Base-by-base conservation (phyloP, 2,329 filamentous ascomycete species). In the Pyrenochaeta sp. region DNA sequence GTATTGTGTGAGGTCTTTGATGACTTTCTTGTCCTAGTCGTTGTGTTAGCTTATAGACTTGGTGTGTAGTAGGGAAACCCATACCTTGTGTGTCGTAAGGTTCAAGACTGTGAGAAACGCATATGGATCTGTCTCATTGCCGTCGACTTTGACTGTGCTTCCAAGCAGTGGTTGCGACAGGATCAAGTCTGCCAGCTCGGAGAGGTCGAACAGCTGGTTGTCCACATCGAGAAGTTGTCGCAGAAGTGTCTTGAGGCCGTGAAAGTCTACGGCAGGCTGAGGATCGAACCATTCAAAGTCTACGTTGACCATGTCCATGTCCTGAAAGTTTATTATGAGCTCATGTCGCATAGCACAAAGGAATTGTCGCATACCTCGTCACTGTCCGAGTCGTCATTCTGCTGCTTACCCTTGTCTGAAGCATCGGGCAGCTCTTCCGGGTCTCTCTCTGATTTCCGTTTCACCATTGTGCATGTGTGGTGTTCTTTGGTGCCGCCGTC, bases 281-380 rank as follows among this genome's bases (percentile, higher is more conserved):
- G 94, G 96, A 78, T 97, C 96, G 81, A 98, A 99, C 90, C 92
- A 98, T 80, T 99, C 95, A 70, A 99, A 99, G 63, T 98, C 94
- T 52, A 98, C 92, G 72, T 98, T 89, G 62, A 99, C 87, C 75
- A 94, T 90, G 73, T 97, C 90, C 70, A 92, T 90, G 69, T 97
- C 91, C 91, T 96, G 43, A 54, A 12, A 27, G 33, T 44, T 45
- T 45, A 48, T 45, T 45, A 48, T 64, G 51, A 62, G 60, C 43
- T 45, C 33, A 14, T 32, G 45, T 39, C 41, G 46, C 39, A 49
- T 53, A 44, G 45, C 45, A 36, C 49, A 45, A 40, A n/a, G 51
- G 45, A 33, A 37, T 30, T 45, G 51, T 45, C 54, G 55, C 60
- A 55, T 67, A 72, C 72, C 68, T 74, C 71, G 60, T 75, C 73